Evolutionary conservation across 2,329 filamentous ascomycete genomes (phyloP).

Genomic region (Ophiocordyceps australis): DNA sequence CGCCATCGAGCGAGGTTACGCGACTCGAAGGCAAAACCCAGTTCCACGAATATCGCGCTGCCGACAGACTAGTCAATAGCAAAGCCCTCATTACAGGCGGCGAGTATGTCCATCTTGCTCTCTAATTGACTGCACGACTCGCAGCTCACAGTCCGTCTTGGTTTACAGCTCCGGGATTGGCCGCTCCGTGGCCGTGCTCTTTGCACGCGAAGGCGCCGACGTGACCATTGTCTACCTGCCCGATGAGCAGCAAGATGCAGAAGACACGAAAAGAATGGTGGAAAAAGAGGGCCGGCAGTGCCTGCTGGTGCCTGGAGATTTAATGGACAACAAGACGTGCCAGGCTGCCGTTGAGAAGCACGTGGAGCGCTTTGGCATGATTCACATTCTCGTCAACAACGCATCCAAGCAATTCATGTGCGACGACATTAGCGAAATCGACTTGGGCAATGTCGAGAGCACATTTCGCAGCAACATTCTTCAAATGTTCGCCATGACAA

Average conservation of each 20-base stretch:
- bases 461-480: conserved; percentile 38
- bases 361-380: conserved; percentile 23
- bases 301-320: conserved; percentile 25
- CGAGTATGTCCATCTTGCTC: conserved; percentile 20
- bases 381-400: conserved; percentile 39
- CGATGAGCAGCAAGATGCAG: conserved; percentile 35
- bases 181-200: conserved; percentile 32
- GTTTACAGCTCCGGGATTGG: conserved; percentile 31
- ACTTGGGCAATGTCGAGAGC: conserved; percentile 33
- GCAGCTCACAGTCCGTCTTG: background rate
- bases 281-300: conserved; percentile 29
- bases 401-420: conserved; percentile 37
- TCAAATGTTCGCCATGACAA: conserved; percentile 40
- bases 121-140: background rate
- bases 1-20: conserved; percentile 19
- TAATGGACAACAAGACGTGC: conserved; percentile 30
- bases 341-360: conserved; percentile 31
- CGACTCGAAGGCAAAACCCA: conserved; percentile 18
- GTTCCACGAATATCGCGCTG: conserved; percentile 20
- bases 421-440: conserved; percentile 30
- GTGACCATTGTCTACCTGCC: conserved; percentile 35
- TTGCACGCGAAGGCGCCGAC: conserved; percentile 38
- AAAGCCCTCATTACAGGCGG: conserved; percentile 37
- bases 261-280: conserved; percentile 31
- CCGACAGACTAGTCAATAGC: conserved; percentile 27